Percentiles rank a stretch among this genome's conserved stretches.
phyloP scores from a whole-genome alignment of 1,284 basidiomycete species.

The Nidula niveotomentosa region DNA sequence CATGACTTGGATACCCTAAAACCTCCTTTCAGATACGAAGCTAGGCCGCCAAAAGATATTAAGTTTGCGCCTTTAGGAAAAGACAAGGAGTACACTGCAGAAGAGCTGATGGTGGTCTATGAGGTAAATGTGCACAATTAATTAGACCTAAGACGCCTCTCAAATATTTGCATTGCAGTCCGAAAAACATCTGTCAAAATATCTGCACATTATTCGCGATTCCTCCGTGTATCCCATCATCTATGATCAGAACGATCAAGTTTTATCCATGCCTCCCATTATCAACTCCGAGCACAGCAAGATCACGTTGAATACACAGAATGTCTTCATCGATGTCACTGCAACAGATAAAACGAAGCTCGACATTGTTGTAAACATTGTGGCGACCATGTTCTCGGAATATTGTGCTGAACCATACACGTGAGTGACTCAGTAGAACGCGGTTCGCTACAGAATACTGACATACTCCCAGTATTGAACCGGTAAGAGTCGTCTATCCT shows the following conservation, averaged over 20 bases:
- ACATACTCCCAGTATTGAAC: slow-evolving; percentile 73
- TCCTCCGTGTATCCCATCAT: slow-evolving; percentile 98
- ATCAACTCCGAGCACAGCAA: slow-evolving; percentile 98
- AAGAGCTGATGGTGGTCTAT: slow-evolving; percentile 87
- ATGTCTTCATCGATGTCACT: slow-evolving; percentile 97
- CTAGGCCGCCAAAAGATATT: slow-evolving; percentile 85
- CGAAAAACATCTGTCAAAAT: slow-evolving; percentile 90
- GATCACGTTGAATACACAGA: slow-evolving; percentile 92
- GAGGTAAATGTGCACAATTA: slow-evolving; percentile 55
- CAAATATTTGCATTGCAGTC: slow-evolving; percentile 43
- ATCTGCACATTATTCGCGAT: slow-evolving; percentile 92
- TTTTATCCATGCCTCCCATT: slow-evolving; percentile 97
- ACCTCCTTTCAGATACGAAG: slow-evolving; percentile 92
- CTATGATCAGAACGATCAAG: slow-evolving; percentile 86
- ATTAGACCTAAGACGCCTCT: not conserved
- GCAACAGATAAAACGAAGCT: slow-evolving; percentile 99
- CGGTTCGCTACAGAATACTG: not conserved
- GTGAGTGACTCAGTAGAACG: slow-evolving; percentile 45
- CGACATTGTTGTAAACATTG: slow-evolving; percentile 92
- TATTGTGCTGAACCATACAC: slow-evolving; percentile 92
- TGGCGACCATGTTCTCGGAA: slow-evolving; percentile 97
- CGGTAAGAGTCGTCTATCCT: slow-evolving; percentile 79
- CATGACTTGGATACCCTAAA: slow-evolving; percentile 94
- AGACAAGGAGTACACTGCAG: slow-evolving; percentile 71
- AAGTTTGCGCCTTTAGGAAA: slow-evolving; percentile 88